These are phyloP conservation scores for Mortierella sp. DNA, from an alignment of 371 early-diverging fungal genomes.

Conservation along the genomic window DNA sequence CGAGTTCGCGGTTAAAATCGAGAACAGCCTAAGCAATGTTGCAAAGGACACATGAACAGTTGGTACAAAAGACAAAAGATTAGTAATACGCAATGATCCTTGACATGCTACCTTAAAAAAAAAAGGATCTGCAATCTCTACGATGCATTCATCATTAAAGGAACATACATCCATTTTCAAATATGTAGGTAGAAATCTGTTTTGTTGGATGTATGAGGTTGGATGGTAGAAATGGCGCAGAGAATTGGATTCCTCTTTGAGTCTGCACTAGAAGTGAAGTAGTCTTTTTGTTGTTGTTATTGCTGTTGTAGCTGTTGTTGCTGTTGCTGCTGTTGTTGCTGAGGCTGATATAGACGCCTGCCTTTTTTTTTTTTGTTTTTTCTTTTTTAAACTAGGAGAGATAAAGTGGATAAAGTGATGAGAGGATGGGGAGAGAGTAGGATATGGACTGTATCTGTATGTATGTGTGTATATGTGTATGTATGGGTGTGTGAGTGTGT, in stretches of 20 bases:
- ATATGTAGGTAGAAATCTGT: neutral
- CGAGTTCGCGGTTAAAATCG: conserved; percentile 90
- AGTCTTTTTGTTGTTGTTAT: too few relatives aligned
- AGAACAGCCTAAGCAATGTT: conserved; percentile 73
- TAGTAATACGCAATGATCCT: neutral
- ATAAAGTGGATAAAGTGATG: neutral
- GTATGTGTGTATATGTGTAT: too few relatives aligned
- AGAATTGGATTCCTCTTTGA: neutral
- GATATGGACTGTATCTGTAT: neutral
- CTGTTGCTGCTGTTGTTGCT: too few relatives aligned
- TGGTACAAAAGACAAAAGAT: neutral
- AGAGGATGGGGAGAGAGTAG: neutral
- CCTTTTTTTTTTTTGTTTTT: too few relatives aligned
- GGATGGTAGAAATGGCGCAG: neutral
- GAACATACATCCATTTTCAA: conserved; percentile 1
- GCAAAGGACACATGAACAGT: neutral
- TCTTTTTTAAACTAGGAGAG: neutral
- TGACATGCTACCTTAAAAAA: neutral
- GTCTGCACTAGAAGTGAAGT: too few relatives aligned
- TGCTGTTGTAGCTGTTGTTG: too few relatives aligned
- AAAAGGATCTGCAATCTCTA: neutral
- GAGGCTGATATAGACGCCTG: too few relatives aligned
- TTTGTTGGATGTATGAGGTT: neutral
- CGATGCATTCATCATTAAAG: neutral
- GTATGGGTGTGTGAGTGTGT: too few relatives aligned